phyloP scores from a whole-genome alignment of 2,329 filamentous ascomycete genomes.

The Epichloe baconii region DNA sequence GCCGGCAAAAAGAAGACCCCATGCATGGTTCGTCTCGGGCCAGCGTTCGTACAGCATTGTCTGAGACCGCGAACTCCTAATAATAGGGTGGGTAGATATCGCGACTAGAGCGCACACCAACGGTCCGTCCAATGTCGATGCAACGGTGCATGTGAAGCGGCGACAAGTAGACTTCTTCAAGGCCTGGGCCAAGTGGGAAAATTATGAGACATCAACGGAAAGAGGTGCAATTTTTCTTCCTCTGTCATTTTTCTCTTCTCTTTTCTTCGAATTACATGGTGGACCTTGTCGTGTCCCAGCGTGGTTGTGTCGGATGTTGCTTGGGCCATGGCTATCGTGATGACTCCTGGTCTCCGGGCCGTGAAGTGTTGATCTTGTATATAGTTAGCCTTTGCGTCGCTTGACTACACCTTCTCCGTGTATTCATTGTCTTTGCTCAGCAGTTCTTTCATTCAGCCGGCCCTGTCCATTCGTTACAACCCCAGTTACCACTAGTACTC shows the following conservation, averaged over 20 bases:
- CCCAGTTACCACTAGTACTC: neutral
- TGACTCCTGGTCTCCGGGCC: neutral
- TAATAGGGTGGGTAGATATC: too few relatives aligned
- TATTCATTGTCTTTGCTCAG: neutral
- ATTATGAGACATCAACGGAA: neutral
- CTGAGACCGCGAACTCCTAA: too few relatives aligned
- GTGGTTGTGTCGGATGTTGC: neutral
- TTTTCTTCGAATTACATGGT: neutral
- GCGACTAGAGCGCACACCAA: neutral
- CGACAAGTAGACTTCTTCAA: neutral
- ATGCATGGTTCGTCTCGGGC: too few relatives aligned
- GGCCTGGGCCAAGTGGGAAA: neutral
- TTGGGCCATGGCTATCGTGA: neutral
- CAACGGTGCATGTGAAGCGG: neutral
- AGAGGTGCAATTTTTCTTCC: neutral
- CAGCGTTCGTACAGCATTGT: too few relatives aligned
- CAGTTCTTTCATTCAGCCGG: neutral
- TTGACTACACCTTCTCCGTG: neutral
- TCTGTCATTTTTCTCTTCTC: too few relatives aligned
- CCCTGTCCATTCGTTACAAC: neutral
- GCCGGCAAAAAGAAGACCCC: too few relatives aligned
- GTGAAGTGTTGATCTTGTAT: neutral
- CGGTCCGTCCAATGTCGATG: neutral
- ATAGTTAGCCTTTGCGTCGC: too few relatives aligned
- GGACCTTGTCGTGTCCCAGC: neutral